Evolutionary conservation across 768 basidiomycete species (phyloP).

Genomic region (Boletus sp.): DNA sequence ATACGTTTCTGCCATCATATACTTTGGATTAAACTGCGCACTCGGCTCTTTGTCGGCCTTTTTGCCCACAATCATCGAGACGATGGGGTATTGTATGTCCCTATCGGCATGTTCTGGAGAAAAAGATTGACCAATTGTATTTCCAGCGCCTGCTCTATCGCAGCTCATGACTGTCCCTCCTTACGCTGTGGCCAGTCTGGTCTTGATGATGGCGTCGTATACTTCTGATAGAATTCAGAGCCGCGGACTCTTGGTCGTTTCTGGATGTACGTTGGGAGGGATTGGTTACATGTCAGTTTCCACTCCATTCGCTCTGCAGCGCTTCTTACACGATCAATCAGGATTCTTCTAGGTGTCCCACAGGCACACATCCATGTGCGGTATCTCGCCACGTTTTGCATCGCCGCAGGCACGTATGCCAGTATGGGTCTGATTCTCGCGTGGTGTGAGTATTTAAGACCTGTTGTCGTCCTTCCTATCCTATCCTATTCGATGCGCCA

Average conservation of each 20-base stretch:
- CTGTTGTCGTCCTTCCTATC: neutral
- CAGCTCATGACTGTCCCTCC: conserved; percentile 56
- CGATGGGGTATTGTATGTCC: conserved; percentile 45
- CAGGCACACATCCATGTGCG: conserved; percentile 34
- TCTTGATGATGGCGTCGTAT: conserved; percentile 38
- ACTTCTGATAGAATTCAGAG: conserved; percentile 43
- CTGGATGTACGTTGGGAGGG: conserved; percentile 33
- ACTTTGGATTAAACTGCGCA: conserved; percentile 49
- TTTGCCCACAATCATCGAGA: conserved; percentile 54
- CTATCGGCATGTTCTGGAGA: neutral
- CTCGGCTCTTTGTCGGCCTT: conserved; percentile 52
- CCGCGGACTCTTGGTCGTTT: conserved; percentile 38
- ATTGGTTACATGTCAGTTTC: conserved; percentile 42
- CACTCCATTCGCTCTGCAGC: neutral
- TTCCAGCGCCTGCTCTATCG: conserved; percentile 40
- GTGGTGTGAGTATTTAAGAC: conserved; percentile 40
- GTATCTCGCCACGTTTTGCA: conserved; percentile 47
- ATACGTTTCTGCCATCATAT: conserved; percentile 48
- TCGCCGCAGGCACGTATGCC: conserved; percentile 46
- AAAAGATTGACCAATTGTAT: neutral
- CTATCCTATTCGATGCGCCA: neutral
- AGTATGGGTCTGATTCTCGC: conserved; percentile 45
- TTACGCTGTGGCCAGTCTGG: conserved; percentile 43
- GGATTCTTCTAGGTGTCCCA: conserved; percentile 35
- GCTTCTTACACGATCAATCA: conserved; percentile 1